Base-by-base conservation (phyloP, 176 grass and related monocot genomes). In the Oryza officinalis region DNA sequence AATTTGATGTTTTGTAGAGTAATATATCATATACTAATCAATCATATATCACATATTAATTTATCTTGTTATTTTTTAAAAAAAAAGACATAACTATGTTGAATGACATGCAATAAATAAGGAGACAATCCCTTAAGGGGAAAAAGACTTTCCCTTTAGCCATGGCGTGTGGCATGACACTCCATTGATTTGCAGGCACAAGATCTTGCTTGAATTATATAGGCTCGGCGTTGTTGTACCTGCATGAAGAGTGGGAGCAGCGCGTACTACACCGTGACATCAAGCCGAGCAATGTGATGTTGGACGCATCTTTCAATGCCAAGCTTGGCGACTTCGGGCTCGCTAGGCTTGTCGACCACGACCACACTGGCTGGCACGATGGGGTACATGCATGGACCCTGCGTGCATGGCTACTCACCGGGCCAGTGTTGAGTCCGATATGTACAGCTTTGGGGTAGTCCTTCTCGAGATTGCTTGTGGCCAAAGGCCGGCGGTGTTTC, bases 241-340 rank as follows among this genome's bases (percentile, higher is more conserved):
- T 87, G 8, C 85, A 87, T 4, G 11, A 66, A 11, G 84, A 80
- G 0, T 46, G 23, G 2, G 77, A 86, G 44, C 69, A 50, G 4
- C 23, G 69, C 0, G 69, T 80, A 0, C 18, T 81, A 26, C 85
- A 87, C 22, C 7, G 79, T 4, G 73, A 87, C 37, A 81, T 87
- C n/a, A 87, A 87, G 65, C 86, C 79, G 4, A 87, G 86, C 65
- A 87, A 87, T 40, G 30, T 87, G 13, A 84, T 87, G 85, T 64
- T 81, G 1, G 78, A 81, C 35, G 46, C 27, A 0, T 12, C 73
- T 0, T 72, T 71, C 30, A 65, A 4, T 1, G 40, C 80, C 65
- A 87, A 87, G 65, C 79, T 87, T 4, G 52, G 86, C 0, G 86
- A 87, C 80, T 87, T 87, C 2, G 79, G 79, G 0, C 52, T 88